Base-by-base conservation (phyloP, 495 filamentous ascomycete species). In the Diplogelasinospora grovesii region DNA sequence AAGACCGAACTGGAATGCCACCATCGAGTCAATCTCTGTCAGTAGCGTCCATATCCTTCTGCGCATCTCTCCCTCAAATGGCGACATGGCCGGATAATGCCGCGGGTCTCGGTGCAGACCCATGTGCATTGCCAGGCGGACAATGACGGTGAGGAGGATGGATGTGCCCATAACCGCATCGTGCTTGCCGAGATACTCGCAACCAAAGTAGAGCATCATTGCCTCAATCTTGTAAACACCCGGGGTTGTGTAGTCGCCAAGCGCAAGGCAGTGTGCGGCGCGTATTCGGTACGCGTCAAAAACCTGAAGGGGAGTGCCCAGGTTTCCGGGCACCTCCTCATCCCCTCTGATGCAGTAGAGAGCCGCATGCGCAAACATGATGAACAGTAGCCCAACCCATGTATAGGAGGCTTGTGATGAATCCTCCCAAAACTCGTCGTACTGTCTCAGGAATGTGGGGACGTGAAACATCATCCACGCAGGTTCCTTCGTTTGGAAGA, bases 401-500 rank as follows among this genome's bases (percentile, higher is more conserved):
- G 52, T 50, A n/a, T 58, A 43, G 7, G 50, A 46, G 11, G 26
- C 31, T 2, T 36, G 15, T 19, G 32, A 27, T 3, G 50, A 50
- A 10, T 41, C 14, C 10, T 53, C 48, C 62, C 62, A 65, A 21
- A 63, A 60, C 15, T 14, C 15, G 3, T 56, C 38, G 49, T 63
- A 65, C 16, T 54, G 52, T 39, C 56, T 65, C 21, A 60, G 60
- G 23, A 70, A 70, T 1, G 65, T 65, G 3, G 68, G 65, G n/a
- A 65, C 48, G 48, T 74, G 70, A 8, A 71, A 56, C 8, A 58
- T 41, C 23, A 66, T 41, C 39, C 65, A 52, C 20, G 59, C 45
- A 1, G 71, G 64, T 32, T 74, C 70, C 21, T 60, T 61, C 0
- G 57, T 58, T 18, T 66, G 64, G 14, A 76, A 53, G 36, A 73